Conservation (phyloP, 1,139 yeast species). For the Suhomyces bolitotheri region DNA sequence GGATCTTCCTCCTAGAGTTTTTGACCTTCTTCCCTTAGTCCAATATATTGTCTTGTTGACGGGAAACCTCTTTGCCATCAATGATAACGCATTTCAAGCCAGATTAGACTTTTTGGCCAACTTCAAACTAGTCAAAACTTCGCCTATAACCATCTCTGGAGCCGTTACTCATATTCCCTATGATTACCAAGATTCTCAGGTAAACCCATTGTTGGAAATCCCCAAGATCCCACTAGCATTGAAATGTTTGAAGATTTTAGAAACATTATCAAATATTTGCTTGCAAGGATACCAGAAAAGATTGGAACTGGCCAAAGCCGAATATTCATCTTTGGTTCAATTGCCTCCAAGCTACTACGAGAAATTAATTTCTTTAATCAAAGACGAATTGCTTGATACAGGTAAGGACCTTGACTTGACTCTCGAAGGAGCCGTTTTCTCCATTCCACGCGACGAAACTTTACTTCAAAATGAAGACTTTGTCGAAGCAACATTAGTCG, state of each 20-base stretch:
- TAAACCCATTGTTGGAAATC: constrained; percentile 32
- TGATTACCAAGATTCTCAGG: constrained; percentile 35
- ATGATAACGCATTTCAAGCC: constrained; percentile 45
- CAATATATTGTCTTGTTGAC: constrained; percentile 42
- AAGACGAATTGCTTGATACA: constrained; percentile 11
- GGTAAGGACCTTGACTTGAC: constrained; percentile 17
- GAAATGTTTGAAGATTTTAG: constrained; percentile 40
- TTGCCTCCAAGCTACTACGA: constrained; percentile 15
- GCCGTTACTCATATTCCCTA: constrained; percentile 44
- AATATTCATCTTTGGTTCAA: constrained; percentile 13
- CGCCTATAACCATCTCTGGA: constrained; percentile 34
- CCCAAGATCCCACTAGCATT: constrained; percentile 32
- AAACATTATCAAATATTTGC: constrained; percentile 39
- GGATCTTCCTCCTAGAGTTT: background rate
- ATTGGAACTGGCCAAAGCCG: constrained; percentile 43
- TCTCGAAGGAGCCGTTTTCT: constrained; percentile 13
- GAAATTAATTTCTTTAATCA: constrained; percentile 11
- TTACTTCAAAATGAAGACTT: constrained; percentile 15
- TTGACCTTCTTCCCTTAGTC: constrained; percentile 26
- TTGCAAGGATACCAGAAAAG: constrained; percentile 50
- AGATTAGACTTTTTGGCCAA: constrained; percentile 45
- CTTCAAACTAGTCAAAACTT: constrained; percentile 38
- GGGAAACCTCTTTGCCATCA: constrained; percentile 51
- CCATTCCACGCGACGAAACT: constrained; percentile 15
- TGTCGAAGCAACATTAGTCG: constrained; percentile 37